Conservation (phyloP, 2,329 filamentous ascomycete species). For the Cadophora malorum region DNA sequence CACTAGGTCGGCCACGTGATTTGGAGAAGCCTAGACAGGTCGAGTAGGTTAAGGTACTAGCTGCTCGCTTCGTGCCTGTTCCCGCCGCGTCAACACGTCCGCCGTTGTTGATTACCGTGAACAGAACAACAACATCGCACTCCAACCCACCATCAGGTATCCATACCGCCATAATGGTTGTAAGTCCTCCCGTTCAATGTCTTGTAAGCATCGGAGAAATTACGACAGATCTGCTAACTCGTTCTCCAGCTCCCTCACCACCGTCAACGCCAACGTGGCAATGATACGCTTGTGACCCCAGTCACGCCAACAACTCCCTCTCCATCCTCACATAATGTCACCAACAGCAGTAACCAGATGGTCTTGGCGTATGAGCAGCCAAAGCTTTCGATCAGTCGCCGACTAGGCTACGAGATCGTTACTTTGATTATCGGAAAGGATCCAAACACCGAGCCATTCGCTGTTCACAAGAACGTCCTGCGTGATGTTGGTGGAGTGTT, state of each 20-base stretch:
- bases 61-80: not conserved
- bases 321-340: not conserved
- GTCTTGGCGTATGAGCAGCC: conserved; percentile 9
- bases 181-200: not conserved
- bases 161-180: not conserved
- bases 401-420: conserved; percentile 32
- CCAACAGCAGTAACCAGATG: conserved; percentile 3
- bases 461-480: conserved; percentile 34
- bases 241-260: conserved; percentile 1
- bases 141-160: not conserved
- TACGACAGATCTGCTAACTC: not conserved
- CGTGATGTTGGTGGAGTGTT: not conserved
- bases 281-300: not conserved
- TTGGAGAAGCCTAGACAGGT: not conserved
- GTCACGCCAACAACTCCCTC: not conserved
- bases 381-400: conserved; percentile 23
- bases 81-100: not conserved
- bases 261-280: not conserved
- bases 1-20: conserved; percentile 4
- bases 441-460: conserved; percentile 8
- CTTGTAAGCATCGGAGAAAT: not conserved
- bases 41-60: not conserved
- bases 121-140: not conserved
- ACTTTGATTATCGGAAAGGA: conserved; percentile 24
- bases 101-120: not conserved